These are phyloP conservation scores for Leishmania aethiopica DNA, from an alignment of 208 protist genomes.

Conservation along the genomic window DNA sequence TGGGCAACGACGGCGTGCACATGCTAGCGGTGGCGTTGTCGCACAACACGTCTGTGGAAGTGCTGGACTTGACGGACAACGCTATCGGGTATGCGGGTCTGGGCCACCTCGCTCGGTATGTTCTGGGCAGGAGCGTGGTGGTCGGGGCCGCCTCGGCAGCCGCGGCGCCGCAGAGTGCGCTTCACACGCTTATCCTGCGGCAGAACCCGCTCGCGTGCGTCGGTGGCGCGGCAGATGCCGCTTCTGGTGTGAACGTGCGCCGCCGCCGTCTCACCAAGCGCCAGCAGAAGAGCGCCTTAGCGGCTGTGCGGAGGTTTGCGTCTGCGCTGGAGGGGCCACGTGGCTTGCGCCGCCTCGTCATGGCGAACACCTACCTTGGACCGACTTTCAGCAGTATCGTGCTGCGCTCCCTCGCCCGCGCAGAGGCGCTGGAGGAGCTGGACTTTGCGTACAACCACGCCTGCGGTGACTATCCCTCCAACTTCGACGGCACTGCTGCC, in stretches of 20 bases:
- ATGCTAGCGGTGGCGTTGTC: conserved; percentile 82
- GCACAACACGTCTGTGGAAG: conserved; percentile 67
- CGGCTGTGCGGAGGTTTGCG: conserved; percentile 55
- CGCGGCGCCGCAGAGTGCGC: conserved; percentile 27
- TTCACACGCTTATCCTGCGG: conserved; percentile 47
- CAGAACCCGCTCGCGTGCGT: conserved; percentile 35
- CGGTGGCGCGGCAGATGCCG: conserved; percentile 21
- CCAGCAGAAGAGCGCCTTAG: conserved; percentile 8
- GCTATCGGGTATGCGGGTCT: conserved; percentile 73
- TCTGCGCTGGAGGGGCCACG: conserved; percentile 49
- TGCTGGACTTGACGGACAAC: conserved; percentile 85
- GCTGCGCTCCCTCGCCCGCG: conserved; percentile 49
- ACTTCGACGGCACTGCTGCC: conserved; percentile 50
- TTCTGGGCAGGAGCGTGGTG: conserved; percentile 47
- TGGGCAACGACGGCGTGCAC: conserved; percentile 64
- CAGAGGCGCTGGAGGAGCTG: conserved; percentile 65
- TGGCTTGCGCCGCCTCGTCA: conserved; percentile 54
- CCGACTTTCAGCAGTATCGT: conserved; percentile 55
- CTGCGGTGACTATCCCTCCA: conserved; percentile 58
- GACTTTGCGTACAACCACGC: conserved; percentile 77
- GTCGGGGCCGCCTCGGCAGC: conserved; percentile 25
- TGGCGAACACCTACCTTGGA: conserved; percentile 82
- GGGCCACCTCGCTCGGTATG: conserved; percentile 64
- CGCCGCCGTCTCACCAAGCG: conserved; percentile 27
- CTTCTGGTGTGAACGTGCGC: conserved; percentile 12